Percentiles rank a stretch among this genome's conserved stretches.
Conservation (phyloP, 2,329 filamentous ascomycete species). For the Nannizzia gypsea region DNA sequence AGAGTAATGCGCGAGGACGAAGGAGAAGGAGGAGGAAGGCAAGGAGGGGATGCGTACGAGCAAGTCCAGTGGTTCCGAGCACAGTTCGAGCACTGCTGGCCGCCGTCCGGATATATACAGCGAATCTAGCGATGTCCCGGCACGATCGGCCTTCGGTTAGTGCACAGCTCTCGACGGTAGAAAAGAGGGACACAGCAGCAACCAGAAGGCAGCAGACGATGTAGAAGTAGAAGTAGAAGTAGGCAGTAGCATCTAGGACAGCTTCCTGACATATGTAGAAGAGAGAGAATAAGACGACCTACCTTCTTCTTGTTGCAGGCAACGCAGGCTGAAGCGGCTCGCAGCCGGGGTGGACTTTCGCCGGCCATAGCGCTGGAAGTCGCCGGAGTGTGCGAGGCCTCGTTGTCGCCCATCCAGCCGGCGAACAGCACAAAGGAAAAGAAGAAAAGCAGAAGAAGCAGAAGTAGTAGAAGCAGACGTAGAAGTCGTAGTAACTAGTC, state of each 20-base stretch:
- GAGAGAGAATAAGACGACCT: neutral
- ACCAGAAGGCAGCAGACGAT: neutral
- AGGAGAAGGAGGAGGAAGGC: neutral
- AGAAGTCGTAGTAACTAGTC: neutral
- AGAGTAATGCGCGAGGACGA: neutral
- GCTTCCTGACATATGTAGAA: no score
- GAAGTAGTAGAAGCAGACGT: neutral
- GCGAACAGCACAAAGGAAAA: neutral
- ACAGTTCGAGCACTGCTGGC: slow-evolving; percentile 19
- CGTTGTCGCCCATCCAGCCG: slow-evolving; percentile 12
- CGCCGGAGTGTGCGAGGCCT: slow-evolving; percentile 10
- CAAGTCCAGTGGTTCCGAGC: slow-evolving; percentile 21
- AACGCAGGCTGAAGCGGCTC: slow-evolving; percentile 22
- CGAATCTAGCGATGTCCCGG: slow-evolving; percentile 17
- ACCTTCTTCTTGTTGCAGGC: slow-evolving; percentile 25
- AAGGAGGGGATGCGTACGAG: slow-evolving; percentile 14
- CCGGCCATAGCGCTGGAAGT: slow-evolving; percentile 4
- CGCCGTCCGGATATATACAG: slow-evolving; percentile 18
- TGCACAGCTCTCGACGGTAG: neutral
- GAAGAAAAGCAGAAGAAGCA: neutral
- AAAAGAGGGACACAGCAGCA: neutral
- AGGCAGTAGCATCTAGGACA: no score
- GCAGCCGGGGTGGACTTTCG: slow-evolving; percentile 18
- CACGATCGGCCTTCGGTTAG: neutral
- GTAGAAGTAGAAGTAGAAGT: neutral